Base-by-base conservation (phyloP, 768 basidiomycete genomes). In the Pleurotus salmoneostramineus region DNA sequence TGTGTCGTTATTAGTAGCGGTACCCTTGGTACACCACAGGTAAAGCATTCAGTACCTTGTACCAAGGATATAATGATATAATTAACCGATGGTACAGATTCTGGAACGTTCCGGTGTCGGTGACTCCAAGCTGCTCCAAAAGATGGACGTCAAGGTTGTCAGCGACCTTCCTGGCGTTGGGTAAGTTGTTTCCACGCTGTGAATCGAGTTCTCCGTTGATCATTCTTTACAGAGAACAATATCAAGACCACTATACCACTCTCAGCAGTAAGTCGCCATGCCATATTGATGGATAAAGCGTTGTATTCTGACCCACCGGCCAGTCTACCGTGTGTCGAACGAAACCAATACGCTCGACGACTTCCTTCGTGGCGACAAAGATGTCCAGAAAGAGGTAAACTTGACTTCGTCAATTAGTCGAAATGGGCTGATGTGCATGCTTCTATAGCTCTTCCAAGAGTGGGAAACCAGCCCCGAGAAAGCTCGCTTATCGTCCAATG, bases 181-280 rank as follows among this genome's bases (percentile, higher is more conserved):
- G 83, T 83, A 64, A 36, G 82, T 67, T 10, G 57, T 27, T 7
- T 8, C 2, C 35, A 4, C 35, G 21, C 42, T 21, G n/a, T 15
- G 6, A n/a, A 43, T 37, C 21, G 5, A 14, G 44, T 6, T 42
- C n/a, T 37, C 14, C 10, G 7, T 37, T 50, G 35, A 36, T 49
- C 15, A 12, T 44, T 4, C 31, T 11, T 48, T 36, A 49, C 57
- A 85, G 85, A 46, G 84, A 88, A 68, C 71, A 88, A 68, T 89
- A 88, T 69, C 86, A 88, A 67, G 87, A 88, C 64, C 87, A 88
- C 65, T 89, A 88, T 67, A 88, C 86, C 8, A 88, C 85, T 0
- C 75, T 88, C 34, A 82, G 83, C 1, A 69, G 85, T 85, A 62
- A 56, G 80, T 47, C 11, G 40, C 40, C 50, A 2, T 51, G 44